A percentile compares a stretch with the other conserved stretches of the same genome.
phyloP scores from a whole-genome alignment of 805 yeast species.

The Clavispora asparagi region DNA sequence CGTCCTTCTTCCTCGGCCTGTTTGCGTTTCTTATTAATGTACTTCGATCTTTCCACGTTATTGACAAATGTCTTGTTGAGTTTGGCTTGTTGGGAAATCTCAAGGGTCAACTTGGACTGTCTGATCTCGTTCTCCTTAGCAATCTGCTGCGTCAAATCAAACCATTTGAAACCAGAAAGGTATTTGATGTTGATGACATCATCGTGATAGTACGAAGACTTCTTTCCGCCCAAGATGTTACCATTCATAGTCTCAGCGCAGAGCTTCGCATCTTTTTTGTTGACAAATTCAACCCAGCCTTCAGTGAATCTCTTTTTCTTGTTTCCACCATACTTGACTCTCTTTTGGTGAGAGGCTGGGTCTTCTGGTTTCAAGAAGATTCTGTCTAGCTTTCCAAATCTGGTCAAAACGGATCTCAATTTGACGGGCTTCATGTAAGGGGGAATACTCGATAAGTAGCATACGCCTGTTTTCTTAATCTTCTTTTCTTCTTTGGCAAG shows the following conservation, averaged over 20 bases:
- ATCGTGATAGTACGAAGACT: constrained; percentile 86
- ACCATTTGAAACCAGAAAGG: constrained; percentile 90
- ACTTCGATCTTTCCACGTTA: constrained; percentile 82
- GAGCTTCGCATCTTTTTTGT: constrained; percentile 81
- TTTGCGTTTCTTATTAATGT: constrained; percentile 52
- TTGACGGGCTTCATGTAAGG: constrained; percentile 97
- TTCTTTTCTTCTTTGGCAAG: constrained; percentile 50
- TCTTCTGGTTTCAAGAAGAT: constrained; percentile 85
- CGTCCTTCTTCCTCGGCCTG: constrained; percentile 9
- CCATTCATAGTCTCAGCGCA: constrained; percentile 87
- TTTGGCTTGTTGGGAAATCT: constrained; percentile 82
- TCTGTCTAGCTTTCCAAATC: constrained; percentile 87
- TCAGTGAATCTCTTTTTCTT: constrained; percentile 83
- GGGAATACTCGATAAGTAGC: constrained; percentile 87
- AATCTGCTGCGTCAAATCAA: constrained; percentile 87
- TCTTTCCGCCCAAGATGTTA: constrained; percentile 85
- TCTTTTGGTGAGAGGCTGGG: constrained; percentile 50
- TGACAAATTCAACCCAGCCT: constrained; percentile 93
- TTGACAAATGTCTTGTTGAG: constrained; percentile 78
- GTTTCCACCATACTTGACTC: constrained; percentile 88
- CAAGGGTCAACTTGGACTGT: constrained; percentile 82
- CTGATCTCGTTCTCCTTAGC: constrained; percentile 85
- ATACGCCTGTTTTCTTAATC: constrained; percentile 76
- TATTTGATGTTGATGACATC: constrained; percentile 90
- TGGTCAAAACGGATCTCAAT: constrained; percentile 68